These are phyloP conservation scores for Aegilops speltoides DNA, from an alignment of 176 grass and related monocot species.

Conservation along the genomic window DNA sequence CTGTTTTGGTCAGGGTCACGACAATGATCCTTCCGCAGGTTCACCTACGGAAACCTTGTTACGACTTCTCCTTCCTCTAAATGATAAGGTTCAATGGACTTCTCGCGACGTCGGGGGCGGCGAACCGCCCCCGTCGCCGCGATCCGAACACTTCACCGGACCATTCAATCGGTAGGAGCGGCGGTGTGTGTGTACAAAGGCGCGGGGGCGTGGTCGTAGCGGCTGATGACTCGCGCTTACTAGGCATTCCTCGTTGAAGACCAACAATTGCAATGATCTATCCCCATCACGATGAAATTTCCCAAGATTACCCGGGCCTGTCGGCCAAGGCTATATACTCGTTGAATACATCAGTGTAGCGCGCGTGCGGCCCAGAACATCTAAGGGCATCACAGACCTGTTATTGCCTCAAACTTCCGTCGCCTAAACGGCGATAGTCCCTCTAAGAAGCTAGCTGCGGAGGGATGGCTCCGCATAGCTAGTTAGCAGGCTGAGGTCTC, in stretches of 20 bases:
- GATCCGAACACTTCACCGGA: no score
- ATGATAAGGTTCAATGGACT: no score
- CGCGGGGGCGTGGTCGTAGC: no score
- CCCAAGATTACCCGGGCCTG: slow-evolving; percentile 61
- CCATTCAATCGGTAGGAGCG: no score
- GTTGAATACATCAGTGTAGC: slow-evolving; percentile 72
- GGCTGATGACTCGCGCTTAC: slow-evolving; percentile 7
- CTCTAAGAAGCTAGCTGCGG: slow-evolving; percentile 73
- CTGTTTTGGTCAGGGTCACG: no score
- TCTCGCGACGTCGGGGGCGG: no score
- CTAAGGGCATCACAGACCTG: slow-evolving; percentile 78
- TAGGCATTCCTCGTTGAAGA: slow-evolving; percentile 57
- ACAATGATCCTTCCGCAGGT: slow-evolving; percentile 38
- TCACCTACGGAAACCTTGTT: slow-evolving; percentile 58
- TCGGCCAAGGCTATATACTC: slow-evolving; percentile 73
- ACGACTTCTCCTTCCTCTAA: slow-evolving; percentile 52
- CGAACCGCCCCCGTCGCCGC: no score
- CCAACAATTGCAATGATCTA: slow-evolving; percentile 70
- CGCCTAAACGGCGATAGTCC: slow-evolving; percentile 69
- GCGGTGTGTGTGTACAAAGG: no score
- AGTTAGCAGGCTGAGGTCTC: slow-evolving; percentile 66
- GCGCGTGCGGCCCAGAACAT: slow-evolving; percentile 65
- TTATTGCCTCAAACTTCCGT: slow-evolving; percentile 81
- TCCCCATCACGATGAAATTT: slow-evolving; percentile 69
- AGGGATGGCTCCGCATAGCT: slow-evolving; percentile 55